These are phyloP conservation scores for Elaeagnus macrophylla DNA, from an alignment of 306 rosid species.

Conservation along the genomic window DNA sequence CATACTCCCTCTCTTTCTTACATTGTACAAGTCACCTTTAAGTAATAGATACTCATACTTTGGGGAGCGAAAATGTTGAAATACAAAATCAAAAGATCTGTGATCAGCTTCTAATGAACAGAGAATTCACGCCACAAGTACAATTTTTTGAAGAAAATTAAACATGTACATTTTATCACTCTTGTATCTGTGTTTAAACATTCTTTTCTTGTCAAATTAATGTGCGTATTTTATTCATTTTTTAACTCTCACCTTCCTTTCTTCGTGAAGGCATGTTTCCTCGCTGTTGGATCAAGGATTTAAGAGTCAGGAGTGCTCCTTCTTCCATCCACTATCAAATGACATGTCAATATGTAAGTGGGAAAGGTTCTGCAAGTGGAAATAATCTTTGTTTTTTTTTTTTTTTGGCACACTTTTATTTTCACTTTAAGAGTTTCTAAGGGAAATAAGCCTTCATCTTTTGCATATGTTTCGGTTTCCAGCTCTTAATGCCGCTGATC, in stretches of 20 bases:
- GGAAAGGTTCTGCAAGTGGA: conserved; percentile 7
- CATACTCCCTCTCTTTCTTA: too few relatives aligned
- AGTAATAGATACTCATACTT: too few relatives aligned
- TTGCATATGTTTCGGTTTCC: conserved; percentile 16
- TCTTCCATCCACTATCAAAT: conserved; percentile 90
- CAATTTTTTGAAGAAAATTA: too few relatives aligned
- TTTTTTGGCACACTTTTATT: not conserved
- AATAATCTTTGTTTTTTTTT: not conserved
- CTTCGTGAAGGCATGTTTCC: conserved; percentile 63
- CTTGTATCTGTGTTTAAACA: not conserved
- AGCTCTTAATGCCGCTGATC: conserved; percentile 60
- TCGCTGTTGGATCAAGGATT: conserved; percentile 80
- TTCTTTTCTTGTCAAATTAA: not conserved
- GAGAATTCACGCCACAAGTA: too few relatives aligned
- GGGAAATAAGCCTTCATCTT: not conserved
- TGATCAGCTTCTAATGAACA: too few relatives aligned
- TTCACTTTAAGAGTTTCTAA: not conserved
- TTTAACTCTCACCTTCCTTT: conserved; percentile 2
- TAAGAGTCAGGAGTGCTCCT: conserved; percentile 55
- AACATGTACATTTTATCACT: too few relatives aligned
- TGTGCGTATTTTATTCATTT: conserved; percentile 10
- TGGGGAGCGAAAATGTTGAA: too few relatives aligned
- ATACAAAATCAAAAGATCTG: too few relatives aligned
- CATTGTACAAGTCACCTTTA: too few relatives aligned
- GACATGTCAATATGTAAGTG: conserved; percentile 82